Base-by-base conservation (phyloP, 306 rosid species). In the Glycyrrhiza uralensis region DNA sequence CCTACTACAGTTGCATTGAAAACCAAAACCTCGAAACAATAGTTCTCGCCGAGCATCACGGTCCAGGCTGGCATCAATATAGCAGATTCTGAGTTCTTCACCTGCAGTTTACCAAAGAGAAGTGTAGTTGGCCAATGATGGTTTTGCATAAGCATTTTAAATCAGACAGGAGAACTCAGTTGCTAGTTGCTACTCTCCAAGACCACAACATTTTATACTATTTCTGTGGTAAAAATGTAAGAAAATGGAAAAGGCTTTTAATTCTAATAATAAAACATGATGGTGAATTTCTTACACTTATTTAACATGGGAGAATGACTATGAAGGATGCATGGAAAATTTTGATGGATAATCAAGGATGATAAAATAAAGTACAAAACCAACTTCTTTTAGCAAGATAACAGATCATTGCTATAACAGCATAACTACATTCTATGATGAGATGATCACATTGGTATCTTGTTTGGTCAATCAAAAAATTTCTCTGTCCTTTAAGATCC, bases 81-180 rank as follows among this genome's bases (percentile, higher is more conserved):
- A 93, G 87, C 98, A 89, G 57, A 93, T 91, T 81, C 94, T 86
- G 11, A 93, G 92, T 80, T 93, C 98, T 87, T 93, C 98, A 10
- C 90, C 98, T 93, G 85, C 47, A 14, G 68, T 45, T 15, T 52
- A 77, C 57, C 69, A 42, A 35, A 30, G 17, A 39, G 42, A 52
- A 52, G 20, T 20, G 7, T 1, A 42, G 66, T 18, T 50, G 55
- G 36, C 72, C 62, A 70, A 33, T n/a, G 14, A 42, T 44, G 29
- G 67, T 28, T 42, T 9, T 13, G 15, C 2, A 15, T 19, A 36
- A 70, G 41, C 17, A 20, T 20, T 30, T 30, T 7, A 41, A 46
- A 64, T 39, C 46, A 38, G 30, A 3, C 7, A 1, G 9, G 3
- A 70, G 24, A 50, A 38, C 45, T 18, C 38, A 24, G n/a, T 56